These are phyloP conservation scores for Lentinula aciculospora DNA, from an alignment of 768 basidiomycete species.

Conservation along the genomic window DNA sequence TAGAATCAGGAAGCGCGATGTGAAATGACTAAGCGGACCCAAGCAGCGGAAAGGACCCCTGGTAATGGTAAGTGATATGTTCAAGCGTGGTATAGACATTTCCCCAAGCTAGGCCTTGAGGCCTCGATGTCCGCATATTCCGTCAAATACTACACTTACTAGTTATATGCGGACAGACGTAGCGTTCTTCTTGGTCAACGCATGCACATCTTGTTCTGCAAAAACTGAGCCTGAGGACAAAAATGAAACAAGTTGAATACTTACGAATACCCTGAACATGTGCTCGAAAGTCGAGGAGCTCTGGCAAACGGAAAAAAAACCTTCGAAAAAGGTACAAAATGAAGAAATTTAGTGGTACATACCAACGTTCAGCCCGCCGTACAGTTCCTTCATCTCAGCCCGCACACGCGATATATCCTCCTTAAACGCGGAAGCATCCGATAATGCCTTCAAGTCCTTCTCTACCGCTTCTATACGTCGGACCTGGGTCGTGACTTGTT, in stretches of 20 bases:
- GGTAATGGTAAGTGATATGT: neutral
- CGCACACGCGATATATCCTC: slow-evolving; percentile 76
- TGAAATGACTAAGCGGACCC: no score
- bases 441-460: slow-evolving; percentile 78
- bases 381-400: slow-evolving; percentile 82
- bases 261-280: slow-evolving; percentile 87
- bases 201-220: slow-evolving; percentile 76
- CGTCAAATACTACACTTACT: neutral
- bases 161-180: slow-evolving; percentile 50
- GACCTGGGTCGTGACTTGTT: slow-evolving; percentile 84
- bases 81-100: no score
- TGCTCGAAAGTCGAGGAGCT: slow-evolving; percentile 74
- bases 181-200: slow-evolving; percentile 62
- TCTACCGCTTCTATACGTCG: slow-evolving; percentile 83
- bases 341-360: slow-evolving; percentile 18
- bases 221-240: neutral
- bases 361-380: slow-evolving; percentile 81
- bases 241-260: slow-evolving; percentile 22
- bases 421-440: slow-evolving; percentile 61
- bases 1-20: no score
- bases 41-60: no score
- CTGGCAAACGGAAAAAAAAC: slow-evolving; percentile 27
- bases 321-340: neutral
- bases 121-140: neutral
- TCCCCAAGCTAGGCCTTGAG: no score